phyloP scores from a whole-genome alignment of 163 green algal genomes.

The Scenedesmus sp. region DNA sequence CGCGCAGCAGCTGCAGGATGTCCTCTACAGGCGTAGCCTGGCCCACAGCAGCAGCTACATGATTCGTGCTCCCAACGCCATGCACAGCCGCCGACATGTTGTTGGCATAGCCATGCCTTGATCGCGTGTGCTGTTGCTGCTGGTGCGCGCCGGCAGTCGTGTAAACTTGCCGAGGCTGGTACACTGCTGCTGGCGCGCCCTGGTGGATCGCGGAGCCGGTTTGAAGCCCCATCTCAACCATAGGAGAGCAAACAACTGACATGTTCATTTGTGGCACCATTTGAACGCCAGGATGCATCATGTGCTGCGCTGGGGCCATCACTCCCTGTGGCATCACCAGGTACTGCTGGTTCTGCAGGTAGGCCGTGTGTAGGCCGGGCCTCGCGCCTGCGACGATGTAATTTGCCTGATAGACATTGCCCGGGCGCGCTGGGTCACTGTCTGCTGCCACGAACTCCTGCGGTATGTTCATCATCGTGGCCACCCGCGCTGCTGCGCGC shows the following conservation, averaged over 20 bases:
- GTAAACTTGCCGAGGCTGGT: background rate
- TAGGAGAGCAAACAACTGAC: background rate
- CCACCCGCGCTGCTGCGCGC: background rate
- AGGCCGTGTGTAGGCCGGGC: conserved; percentile 9
- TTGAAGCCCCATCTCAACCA: background rate
- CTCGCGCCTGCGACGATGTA: background rate
- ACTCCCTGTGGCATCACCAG: conserved; percentile 8
- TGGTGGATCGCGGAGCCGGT: background rate
- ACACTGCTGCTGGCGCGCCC: background rate
- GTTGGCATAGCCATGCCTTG: background rate
- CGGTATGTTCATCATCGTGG: conserved; percentile 10
- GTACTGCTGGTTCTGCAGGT: conserved; percentile 29
- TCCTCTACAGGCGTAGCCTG: conserved; percentile 46
- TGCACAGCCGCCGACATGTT: background rate
- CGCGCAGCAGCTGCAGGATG: conserved; percentile 46
- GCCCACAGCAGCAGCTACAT: conserved; percentile 3
- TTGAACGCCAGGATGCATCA: background rate
- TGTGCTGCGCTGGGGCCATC: conserved; percentile 1
- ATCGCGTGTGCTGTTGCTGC: background rate
- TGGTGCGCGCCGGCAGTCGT: background rate
- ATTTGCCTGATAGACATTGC: background rate
- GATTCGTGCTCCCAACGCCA: background rate
- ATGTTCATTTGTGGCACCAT: conserved; percentile 26
- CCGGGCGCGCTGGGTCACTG: background rate
- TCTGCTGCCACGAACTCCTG: conserved; percentile 6